These are phyloP conservation scores for Viola pubescens DNA, from an alignment of 441 rosid species.

Conservation along the genomic window DNA sequence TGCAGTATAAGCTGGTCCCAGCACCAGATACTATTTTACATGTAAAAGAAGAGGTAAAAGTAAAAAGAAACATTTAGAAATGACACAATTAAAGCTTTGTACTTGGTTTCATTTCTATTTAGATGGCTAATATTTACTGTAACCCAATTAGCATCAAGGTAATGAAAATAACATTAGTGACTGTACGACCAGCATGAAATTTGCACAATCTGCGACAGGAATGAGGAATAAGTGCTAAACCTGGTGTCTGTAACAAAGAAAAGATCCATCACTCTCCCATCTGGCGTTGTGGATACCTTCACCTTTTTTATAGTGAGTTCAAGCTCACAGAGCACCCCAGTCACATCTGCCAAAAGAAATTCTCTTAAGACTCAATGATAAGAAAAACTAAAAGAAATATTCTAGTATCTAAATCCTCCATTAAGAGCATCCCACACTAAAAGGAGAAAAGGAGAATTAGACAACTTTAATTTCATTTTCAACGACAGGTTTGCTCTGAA, in stretches of 20 bases:
- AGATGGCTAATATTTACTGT: too few relatives aligned
- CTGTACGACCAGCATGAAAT: too few relatives aligned
- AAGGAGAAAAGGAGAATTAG: background rate
- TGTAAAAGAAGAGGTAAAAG: background rate
- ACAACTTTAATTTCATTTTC: background rate
- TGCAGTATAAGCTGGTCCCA: background rate
- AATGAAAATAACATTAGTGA: too few relatives aligned
- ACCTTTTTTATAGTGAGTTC: slow-evolving; percentile 84
- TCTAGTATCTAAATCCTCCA: slow-evolving; percentile 14
- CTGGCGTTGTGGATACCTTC: slow-evolving; percentile 92
- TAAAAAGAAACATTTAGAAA: background rate
- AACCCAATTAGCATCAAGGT: too few relatives aligned
- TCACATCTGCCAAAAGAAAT: slow-evolving; percentile 52
- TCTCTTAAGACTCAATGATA: slow-evolving; percentile 8
- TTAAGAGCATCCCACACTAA: slow-evolving; percentile 4
- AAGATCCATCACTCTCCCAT: slow-evolving; percentile 83
- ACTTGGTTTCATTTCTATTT: too few relatives aligned
- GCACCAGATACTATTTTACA: background rate
- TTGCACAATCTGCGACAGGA: too few relatives aligned
- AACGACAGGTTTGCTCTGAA: background rate
- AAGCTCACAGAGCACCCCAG: slow-evolving; percentile 63
- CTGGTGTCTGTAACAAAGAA: slow-evolving; percentile 88
- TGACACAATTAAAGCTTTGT: too few relatives aligned
- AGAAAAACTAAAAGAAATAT: slow-evolving; percentile 1
- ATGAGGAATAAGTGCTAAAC: slow-evolving; percentile 24